Conservation (phyloP, 345 rosid genomes). For the Populus tremula region DNA sequence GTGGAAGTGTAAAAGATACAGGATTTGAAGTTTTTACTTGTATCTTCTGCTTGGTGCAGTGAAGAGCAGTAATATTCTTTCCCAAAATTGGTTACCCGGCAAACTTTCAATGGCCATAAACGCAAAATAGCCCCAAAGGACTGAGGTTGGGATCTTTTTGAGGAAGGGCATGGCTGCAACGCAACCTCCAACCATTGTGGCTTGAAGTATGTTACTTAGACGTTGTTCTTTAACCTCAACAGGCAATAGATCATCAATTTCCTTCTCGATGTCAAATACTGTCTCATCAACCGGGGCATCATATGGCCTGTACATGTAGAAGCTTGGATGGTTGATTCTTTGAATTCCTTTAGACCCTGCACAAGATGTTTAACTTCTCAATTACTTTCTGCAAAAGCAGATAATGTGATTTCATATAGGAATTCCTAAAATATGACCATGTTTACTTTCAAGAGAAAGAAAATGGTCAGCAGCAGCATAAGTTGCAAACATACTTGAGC, state of each 20-base stretch:
- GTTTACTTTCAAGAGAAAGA: background rate
- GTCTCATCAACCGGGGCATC: slow-evolving; percentile 35
- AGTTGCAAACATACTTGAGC: slow-evolving; percentile 7
- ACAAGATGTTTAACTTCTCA: background rate
- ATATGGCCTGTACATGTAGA: slow-evolving; percentile 28
- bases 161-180: slow-evolving; percentile 38
- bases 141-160: slow-evolving; percentile 36
- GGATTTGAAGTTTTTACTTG: slow-evolving; percentile 19
- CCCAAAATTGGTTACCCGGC: slow-evolving; percentile 37
- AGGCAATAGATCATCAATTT: slow-evolving; percentile 32
- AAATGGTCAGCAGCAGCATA: background rate
- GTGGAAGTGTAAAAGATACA: background rate
- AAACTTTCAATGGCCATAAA: slow-evolving; percentile 38
- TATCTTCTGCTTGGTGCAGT: slow-evolving; percentile 35
- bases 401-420: background rate
- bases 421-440: background rate
- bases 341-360: slow-evolving; percentile 31
- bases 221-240: slow-evolving; percentile 31
- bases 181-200: slow-evolving; percentile 31
- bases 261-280: slow-evolving; percentile 31
- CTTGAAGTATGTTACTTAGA: slow-evolving; percentile 32
- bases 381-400: background rate
- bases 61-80: slow-evolving; percentile 32
- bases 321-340: slow-evolving; percentile 33
- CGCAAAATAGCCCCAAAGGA: slow-evolving; percentile 36